Percentiles rank a stretch among this genome's conserved stretches.
phyloP scores from a whole-genome alignment of 164 flowering plant species.

The Aristolochia fimbriata region DNA sequence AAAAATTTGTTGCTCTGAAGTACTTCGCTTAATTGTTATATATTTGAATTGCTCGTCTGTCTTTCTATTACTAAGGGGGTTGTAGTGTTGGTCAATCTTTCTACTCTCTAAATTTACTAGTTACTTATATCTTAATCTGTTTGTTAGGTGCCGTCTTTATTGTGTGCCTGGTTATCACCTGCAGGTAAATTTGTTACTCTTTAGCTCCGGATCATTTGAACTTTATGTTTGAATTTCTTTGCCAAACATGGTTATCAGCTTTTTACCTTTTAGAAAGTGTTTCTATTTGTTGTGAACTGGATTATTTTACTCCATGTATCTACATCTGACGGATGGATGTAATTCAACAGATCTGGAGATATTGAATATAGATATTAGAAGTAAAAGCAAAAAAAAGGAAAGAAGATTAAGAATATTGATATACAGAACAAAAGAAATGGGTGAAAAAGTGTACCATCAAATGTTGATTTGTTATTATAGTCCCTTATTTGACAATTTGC shows the following conservation, averaged over 20 bases:
- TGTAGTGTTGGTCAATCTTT: background rate
- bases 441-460: too few relatives aligned
- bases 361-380: too few relatives aligned
- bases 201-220: slow-evolving; percentile 1
- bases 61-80: background rate
- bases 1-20: background rate
- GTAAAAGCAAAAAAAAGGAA: too few relatives aligned
- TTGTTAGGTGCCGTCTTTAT: slow-evolving; percentile 77
- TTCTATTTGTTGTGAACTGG: too few relatives aligned
- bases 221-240: background rate
- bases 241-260: background rate
- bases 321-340: too few relatives aligned
- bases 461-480: too few relatives aligned
- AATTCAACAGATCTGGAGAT: too few relatives aligned
- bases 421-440: too few relatives aligned
- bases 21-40: background rate
- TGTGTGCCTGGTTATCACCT: slow-evolving; percentile 78
- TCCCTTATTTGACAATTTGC: too few relatives aligned
- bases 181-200: slow-evolving; percentile 49
- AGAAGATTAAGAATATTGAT: too few relatives aligned
- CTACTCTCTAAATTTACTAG: background rate
- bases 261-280: background rate
- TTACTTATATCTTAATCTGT: background rate
- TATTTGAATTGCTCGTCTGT: background rate
- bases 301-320: too few relatives aligned